phyloP scores from a whole-genome alignment of 345 rosid species.

The Anastatica hierochuntica region DNA sequence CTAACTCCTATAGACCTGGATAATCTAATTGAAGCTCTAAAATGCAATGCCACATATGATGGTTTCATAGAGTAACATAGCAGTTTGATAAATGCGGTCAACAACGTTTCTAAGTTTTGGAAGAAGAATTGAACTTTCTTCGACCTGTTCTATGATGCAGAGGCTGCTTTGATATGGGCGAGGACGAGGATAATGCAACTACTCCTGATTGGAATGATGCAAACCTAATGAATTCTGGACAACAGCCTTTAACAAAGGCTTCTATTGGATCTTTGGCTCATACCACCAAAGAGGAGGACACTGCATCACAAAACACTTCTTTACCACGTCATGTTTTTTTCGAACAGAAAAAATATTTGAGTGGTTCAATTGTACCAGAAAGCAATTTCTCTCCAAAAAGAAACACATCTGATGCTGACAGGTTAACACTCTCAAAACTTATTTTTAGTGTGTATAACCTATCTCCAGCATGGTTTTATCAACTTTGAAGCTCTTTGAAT shows the following conservation, averaged over 20 bases:
- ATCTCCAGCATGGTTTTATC: too few relatives aligned
- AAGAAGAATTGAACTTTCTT: background rate
- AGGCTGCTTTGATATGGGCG: constrained; percentile 74
- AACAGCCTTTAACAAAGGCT: constrained; percentile 30
- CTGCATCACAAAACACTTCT: constrained; percentile 35
- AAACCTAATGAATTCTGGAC: constrained; percentile 36
- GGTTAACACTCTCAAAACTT: constrained; percentile 34
- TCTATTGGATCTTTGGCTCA: constrained; percentile 29
- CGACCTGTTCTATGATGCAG: constrained; percentile 36
- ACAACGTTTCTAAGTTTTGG: background rate
- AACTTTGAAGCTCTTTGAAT: too few relatives aligned
- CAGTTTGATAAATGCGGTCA: background rate
- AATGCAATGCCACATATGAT: background rate
- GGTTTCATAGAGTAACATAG: background rate
- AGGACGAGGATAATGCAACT: constrained; percentile 48
- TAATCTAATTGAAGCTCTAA: background rate
- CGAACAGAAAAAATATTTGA: constrained; percentile 45
- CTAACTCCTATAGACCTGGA: constrained; percentile 8
- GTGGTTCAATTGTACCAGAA: constrained; percentile 53
- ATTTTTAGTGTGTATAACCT: background rate
- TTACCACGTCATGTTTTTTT: constrained; percentile 33
- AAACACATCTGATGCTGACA: constrained; percentile 45
- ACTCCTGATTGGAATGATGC: constrained; percentile 50
- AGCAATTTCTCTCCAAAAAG: constrained; percentile 43
- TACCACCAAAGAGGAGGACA: constrained; percentile 42